Conservation (phyloP, 192 early-diverging fungal genomes). For the Helicostylum pulchrum region DNA sequence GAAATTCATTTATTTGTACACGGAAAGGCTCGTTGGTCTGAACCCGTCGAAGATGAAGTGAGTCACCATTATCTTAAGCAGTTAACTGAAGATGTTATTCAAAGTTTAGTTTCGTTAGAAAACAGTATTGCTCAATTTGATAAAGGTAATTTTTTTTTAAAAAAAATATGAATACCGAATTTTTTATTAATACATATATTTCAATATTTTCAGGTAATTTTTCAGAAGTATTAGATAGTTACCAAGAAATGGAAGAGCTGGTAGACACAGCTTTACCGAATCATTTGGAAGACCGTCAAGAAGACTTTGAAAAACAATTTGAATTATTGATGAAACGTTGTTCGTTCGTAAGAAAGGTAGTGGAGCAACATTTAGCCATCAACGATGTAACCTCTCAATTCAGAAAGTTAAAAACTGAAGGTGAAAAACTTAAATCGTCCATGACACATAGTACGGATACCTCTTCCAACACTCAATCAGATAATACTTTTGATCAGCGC, state of each 20-base stretch:
- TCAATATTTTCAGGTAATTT: constrained; percentile 12
- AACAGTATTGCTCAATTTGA: constrained; percentile 32
- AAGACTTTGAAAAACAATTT: constrained; percentile 32
- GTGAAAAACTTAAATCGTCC: constrained; percentile 16
- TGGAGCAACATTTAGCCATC: constrained; percentile 37
- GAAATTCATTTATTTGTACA: constrained; percentile 26
- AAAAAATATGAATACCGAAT: too few species aligned
- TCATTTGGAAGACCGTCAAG: constrained; percentile 35
- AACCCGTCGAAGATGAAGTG: neutral
- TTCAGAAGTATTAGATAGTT: constrained; percentile 20
- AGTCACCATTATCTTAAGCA: constrained; percentile 1
- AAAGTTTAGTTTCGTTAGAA: constrained; percentile 23
- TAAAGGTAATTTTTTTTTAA: constrained; percentile 20
- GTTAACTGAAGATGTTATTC: constrained; percentile 22
- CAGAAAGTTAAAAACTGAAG: constrained; percentile 15
- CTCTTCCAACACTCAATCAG: neutral
- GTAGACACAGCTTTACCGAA: constrained; percentile 22
- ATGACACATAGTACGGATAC: neutral
- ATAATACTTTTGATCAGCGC: constrained; percentile 5
- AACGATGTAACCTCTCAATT: constrained; percentile 34
- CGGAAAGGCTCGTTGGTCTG: constrained; percentile 23
- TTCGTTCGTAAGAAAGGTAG: constrained; percentile 32
- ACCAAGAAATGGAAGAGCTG: constrained; percentile 40
- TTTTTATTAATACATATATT: too few species aligned
- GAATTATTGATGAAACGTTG: constrained; percentile 29